phyloP scores from a whole-genome alignment of 164 flowering plant species.

The Macadamia tetraphylla region DNA sequence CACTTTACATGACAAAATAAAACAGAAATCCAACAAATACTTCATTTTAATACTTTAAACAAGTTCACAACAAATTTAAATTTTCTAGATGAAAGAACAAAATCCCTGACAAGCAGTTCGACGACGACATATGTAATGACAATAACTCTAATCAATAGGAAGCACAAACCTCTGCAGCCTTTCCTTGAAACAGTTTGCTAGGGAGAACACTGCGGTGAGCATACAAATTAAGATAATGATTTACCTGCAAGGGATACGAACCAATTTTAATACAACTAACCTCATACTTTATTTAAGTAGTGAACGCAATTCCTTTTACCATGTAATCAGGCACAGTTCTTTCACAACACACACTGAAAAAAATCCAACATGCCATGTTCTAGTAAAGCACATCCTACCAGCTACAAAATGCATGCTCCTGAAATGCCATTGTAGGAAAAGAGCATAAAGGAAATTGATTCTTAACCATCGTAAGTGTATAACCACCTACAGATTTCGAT shows the following conservation, averaged over 20 bases:
- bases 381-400: neutral
- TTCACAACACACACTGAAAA: neutral
- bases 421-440: neutral
- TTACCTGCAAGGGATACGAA: constrained; percentile 44
- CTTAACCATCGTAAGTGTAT: neutral
- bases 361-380: neutral
- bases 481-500: neutral
- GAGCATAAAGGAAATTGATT: neutral
- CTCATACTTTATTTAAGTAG: neutral
- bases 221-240: constrained; percentile 61
- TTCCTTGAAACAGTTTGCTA: constrained; percentile 64
- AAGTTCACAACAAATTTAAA: neutral
- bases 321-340: neutral
- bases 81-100: neutral
- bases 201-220: constrained; percentile 61
- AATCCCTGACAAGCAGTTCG: neutral
- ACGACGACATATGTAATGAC: neutral
- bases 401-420: neutral
- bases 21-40: neutral
- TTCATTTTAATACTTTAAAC: neutral
- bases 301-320: neutral
- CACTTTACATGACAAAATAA: neutral
- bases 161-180: constrained; percentile 57
- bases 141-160: neutral
- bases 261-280: constrained; percentile 1